phyloP scores from a whole-genome alignment of 2,329 filamentous ascomycete genomes.

The Geosmithia putterillii region DNA sequence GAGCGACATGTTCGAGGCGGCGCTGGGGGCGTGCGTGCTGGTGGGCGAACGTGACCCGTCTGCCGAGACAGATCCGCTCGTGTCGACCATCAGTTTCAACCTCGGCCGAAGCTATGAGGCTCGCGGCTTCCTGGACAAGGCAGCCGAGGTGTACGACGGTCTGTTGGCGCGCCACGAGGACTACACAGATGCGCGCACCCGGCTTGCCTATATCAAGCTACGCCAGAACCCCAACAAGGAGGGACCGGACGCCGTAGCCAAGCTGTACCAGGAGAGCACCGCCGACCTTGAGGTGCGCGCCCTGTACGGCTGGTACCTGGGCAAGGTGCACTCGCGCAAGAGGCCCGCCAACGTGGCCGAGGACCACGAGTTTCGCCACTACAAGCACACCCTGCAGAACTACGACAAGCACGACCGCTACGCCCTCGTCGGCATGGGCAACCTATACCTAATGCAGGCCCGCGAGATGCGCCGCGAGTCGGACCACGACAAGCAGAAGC shows the following conservation, averaged over 20 bases:
- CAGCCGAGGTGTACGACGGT: constrained; percentile 78
- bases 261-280: constrained; percentile 74
- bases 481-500: constrained; percentile 83
- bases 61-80: constrained; percentile 77
- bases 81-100: constrained; percentile 96
- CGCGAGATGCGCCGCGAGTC: constrained; percentile 90
- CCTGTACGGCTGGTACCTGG: constrained; percentile 90
- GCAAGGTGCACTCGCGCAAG: constrained; percentile 70
- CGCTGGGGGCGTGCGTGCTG: constrained; percentile 74
- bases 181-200: constrained; percentile 83
- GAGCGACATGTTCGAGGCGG: constrained; percentile 83
- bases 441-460: constrained; percentile 74
- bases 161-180: constrained; percentile 75
- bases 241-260: constrained; percentile 73
- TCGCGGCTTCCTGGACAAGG: constrained; percentile 67
- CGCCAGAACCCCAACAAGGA: constrained; percentile 71
- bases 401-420: constrained; percentile 98
- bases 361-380: constrained; percentile 84
- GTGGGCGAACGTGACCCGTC: constrained; percentile 63
- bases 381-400: constrained; percentile 89
- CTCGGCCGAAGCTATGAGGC: constrained; percentile 88
- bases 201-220: constrained; percentile 82
- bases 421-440: constrained; percentile 92
- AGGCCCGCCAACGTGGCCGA: constrained; percentile 69
- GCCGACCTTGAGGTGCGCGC: constrained; percentile 84